Evolutionary conservation across 139 green algal genomes (phyloP).

Genomic region (Deuterostichococcus epilithicus): DNA sequence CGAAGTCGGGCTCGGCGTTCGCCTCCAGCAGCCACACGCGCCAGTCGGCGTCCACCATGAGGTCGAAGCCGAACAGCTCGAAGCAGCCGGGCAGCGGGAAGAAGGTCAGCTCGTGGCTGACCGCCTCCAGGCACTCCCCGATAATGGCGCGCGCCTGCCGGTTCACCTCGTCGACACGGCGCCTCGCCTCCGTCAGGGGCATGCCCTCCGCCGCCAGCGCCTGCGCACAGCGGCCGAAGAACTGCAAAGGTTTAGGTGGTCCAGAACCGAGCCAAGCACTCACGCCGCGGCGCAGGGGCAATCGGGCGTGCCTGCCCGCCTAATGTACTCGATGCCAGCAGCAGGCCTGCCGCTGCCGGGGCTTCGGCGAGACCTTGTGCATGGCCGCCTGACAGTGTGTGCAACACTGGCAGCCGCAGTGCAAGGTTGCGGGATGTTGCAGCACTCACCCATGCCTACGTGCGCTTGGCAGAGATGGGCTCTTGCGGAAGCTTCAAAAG

Average conservation of each 20-base stretch:
- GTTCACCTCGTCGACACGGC: constrained; percentile 5
- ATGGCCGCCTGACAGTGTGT: no score
- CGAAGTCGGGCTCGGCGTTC: constrained; percentile 46
- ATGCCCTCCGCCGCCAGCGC: constrained; percentile 10
- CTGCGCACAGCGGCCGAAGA: constrained; percentile 3
- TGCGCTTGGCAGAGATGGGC: neutral
- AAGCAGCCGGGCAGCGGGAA: constrained; percentile 48
- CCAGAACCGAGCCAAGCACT: no score
- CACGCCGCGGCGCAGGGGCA: no score
- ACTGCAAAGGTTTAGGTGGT: neutral
- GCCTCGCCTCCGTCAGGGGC: neutral
- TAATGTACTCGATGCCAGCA: no score
- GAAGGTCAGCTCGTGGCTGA: constrained; percentile 37
- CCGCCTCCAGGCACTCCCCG: constrained; percentile 37
- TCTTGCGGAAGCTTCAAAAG: no score
- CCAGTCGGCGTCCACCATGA: constrained; percentile 39
- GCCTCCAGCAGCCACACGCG: constrained; percentile 43
- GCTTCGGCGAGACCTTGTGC: no score
- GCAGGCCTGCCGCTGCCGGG: no score
- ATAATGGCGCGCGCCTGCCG: constrained; percentile 22
- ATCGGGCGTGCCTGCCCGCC: no score
- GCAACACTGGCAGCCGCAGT: no score
- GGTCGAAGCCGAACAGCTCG: constrained; percentile 49
- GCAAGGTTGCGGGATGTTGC: no score
- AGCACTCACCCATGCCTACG: neutral